Evolutionary conservation across 345 rosid species (phyloP), one percentile per base, ranked within the genome.

Genomic region (Dimocarpus longan): DNA sequence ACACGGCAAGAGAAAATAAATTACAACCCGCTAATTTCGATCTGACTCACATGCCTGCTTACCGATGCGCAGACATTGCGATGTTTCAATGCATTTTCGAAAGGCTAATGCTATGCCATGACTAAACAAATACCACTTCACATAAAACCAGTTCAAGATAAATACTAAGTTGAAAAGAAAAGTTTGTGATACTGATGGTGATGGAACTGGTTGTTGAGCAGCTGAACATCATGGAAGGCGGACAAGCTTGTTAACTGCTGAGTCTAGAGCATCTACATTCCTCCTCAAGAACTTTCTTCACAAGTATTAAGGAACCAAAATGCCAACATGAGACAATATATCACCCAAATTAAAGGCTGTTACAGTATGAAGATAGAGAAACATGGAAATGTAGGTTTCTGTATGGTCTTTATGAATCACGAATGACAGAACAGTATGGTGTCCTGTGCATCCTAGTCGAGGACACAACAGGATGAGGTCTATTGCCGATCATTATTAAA

Each of bases 221-320:
- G 43, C 62, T 48, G 1, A 8, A 54, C 56, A 1, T 89, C 82
- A 90, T 48, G 93, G 95, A 70, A 85, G 84, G 22, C 90, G 90
- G 74, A 92, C 74, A 74, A 94, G 88, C 81, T 83, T 91, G 91
- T 88, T 92, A 50, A 93, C 97, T 46, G 97, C 93, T 39, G 90
- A 76, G 79, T 94, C 98, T 50, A 94, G 87, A 76, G 85, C 87
- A 83, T 96, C 98, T 21, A 93, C 98, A 75, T 93, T 93, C 83
- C 90, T 90, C 87, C 97, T 86, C 78, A 96, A 70, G 68, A 86
- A 21, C 85, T 96, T 94, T 87, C 99, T 94, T 83, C 59, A 68
- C 39, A 65, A 40, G 39, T 8, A 52, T 88, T 74, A 90, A 92
- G 92, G 89, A 85, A 76, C 43, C 83, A 75, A 75, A 57, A 71